Conservation (phyloP, 805 yeast species). For the Kockiozyma suomiensis region DNA sequence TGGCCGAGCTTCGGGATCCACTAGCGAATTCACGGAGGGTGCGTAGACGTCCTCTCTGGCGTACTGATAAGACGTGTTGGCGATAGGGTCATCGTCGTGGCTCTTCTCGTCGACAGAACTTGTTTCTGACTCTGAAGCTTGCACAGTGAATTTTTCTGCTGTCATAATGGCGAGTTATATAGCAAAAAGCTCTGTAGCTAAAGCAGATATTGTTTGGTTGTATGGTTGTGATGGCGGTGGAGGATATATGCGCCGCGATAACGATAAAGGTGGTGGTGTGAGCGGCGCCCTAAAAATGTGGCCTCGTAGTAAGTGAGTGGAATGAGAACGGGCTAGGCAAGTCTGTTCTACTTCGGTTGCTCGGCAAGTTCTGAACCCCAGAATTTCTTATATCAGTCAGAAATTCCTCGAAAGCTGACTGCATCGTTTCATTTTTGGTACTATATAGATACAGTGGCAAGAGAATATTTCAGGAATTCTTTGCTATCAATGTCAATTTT, state of each 20-base stretch:
- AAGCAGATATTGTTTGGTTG: too few species aligned
- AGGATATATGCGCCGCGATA: neutral
- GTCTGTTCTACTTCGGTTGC: neutral
- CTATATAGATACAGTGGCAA: too few species aligned
- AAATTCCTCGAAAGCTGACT: neutral
- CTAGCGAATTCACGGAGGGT: neutral
- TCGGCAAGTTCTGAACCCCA: neutral
- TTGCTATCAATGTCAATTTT: too few species aligned
- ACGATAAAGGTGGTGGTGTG: neutral
- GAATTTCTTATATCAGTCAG: neutral
- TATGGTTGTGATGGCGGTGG: too few species aligned
- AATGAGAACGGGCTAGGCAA: neutral
- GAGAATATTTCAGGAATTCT: too few species aligned
- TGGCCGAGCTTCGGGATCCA: slow-evolving; percentile 42
- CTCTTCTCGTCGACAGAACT: neutral
- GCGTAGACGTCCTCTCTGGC: neutral
- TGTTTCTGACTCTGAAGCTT: neutral
- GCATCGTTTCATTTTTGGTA: too few species aligned
- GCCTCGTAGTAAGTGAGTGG: too few species aligned
- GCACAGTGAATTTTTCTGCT: neutral
- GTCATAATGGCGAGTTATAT: neutral
- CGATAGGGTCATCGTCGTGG: slow-evolving; percentile 2
- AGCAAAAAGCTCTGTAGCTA: too few species aligned
- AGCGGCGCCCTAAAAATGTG: neutral
- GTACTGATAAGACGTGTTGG: slow-evolving; percentile 3